Evolutionary conservation across 305 asterid genomes (phyloP).

Genomic region (Ajuga reptans): DNA sequence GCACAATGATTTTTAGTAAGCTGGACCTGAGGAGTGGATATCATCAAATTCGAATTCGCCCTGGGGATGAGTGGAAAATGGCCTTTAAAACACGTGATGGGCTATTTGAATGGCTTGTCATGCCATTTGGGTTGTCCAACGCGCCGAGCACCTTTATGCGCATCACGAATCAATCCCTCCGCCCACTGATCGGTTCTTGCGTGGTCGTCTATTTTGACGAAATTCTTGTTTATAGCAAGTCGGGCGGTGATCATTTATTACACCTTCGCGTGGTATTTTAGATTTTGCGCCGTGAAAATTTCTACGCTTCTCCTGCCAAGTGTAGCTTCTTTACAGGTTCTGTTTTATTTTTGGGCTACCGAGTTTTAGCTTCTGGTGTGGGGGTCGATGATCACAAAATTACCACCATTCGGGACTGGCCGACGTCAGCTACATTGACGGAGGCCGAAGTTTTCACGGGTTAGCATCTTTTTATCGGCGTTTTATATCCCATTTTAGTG

Average conservation of each 20-base stretch:
- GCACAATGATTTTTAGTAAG: no score
- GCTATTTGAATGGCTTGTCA: no score
- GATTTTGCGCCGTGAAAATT: not conserved
- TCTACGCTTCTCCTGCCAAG: no score
- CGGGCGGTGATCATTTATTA: not conserved
- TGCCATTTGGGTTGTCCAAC: no score
- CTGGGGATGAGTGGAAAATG: no score
- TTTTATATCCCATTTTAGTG: not conserved
- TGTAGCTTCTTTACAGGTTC: not conserved
- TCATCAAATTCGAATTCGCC: no score
- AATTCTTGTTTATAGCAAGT: not conserved
- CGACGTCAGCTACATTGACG: not conserved
- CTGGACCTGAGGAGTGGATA: no score
- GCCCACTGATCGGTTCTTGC: not conserved
- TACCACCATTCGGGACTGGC: not conserved
- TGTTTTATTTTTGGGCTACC: not conserved
- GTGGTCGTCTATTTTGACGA: not conserved
- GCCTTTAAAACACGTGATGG: no score
- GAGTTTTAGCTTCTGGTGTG: not conserved
- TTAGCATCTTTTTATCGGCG: not conserved
- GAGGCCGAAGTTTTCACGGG: not conserved
- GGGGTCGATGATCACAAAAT: not conserved
- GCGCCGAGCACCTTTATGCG: not conserved
- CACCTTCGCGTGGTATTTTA: not conserved
- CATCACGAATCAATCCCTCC: not conserved